Percentiles rank a stretch among this genome's conserved stretches.
Evolutionary conservation across 441 rosid species (phyloP).

Genomic region (Daphne laureola): DNA sequence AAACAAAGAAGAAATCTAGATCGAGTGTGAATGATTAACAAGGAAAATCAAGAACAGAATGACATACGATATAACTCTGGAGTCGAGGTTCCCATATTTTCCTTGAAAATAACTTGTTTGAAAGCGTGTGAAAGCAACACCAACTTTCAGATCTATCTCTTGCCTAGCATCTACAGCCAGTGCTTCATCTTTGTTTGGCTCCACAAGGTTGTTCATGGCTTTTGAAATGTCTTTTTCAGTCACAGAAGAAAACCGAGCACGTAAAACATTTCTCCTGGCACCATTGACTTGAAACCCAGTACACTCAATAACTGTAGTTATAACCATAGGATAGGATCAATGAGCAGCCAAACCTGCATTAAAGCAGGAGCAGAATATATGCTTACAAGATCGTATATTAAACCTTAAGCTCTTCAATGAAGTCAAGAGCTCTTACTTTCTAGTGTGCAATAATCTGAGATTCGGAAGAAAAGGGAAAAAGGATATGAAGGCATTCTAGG

Average conservation of each 20-base stretch:
- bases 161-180: conserved; percentile 97
- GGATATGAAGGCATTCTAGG: too few species aligned
- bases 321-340: too few species aligned
- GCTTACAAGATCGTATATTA: too few species aligned
- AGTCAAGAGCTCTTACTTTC: too few species aligned
- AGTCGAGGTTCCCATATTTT: conserved; percentile 88
- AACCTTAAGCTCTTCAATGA: too few species aligned
- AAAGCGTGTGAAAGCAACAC: conserved; percentile 90
- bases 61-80: conserved; percentile 91
- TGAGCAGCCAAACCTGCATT: too few species aligned
- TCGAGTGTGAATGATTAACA: background rate
- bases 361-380: too few species aligned
- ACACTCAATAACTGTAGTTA: conserved; percentile 64
- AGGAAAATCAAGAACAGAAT: background rate
- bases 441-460: too few species aligned
- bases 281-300: conserved; percentile 54
- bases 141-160: conserved; percentile 98
- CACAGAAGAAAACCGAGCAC: conserved; percentile 92
- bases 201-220: conserved; percentile 80
- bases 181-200: conserved; percentile 81
- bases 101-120: conserved; percentile 93
- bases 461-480: too few species aligned
- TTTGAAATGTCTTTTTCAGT: conserved; percentile 81
- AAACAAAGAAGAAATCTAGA: background rate
- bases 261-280: conserved; percentile 52